A percentile compares a stretch with the other conserved stretches of the same genome.
Evolutionary conservation across 768 basidiomycete genomes (phyloP).

Genomic region (Russula brevipes): DNA sequence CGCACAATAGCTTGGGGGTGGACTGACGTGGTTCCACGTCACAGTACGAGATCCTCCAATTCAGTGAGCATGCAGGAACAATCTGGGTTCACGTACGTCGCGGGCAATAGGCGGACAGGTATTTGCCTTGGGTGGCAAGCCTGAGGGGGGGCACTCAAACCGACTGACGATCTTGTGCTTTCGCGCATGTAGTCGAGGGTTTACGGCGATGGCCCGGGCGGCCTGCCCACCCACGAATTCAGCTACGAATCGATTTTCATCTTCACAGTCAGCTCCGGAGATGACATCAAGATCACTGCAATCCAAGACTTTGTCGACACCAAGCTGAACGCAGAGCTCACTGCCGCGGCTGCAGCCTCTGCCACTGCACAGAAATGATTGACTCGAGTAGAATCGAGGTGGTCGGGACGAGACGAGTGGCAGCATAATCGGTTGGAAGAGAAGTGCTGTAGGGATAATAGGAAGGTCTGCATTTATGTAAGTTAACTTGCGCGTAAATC

Average conservation of each 20-base stretch:
- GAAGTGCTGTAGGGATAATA: too few relatives aligned
- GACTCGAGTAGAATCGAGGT: background rate
- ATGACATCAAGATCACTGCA: conserved; percentile 8
- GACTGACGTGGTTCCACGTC: background rate
- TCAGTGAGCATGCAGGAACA: background rate
- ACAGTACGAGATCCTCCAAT: conserved; percentile 15
- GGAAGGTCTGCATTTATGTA: too few relatives aligned
- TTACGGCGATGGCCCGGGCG: background rate
- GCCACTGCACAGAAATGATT: background rate
- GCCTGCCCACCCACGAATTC: background rate
- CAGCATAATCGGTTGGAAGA: too few relatives aligned
- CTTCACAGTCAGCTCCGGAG: conserved; percentile 11
- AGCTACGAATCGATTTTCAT: conserved; percentile 8
- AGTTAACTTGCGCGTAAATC: too few relatives aligned
- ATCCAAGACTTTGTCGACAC: conserved; percentile 16
- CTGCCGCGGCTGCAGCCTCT: conserved; percentile 30
- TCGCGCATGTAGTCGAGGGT: conserved; percentile 1
- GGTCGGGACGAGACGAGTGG: background rate
- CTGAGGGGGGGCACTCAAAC: background rate
- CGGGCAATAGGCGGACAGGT: background rate
- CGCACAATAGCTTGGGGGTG: too few relatives aligned
- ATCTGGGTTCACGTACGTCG: conserved; percentile 20
- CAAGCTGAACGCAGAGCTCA: background rate
- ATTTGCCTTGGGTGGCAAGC: background rate
- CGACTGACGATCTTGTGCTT: background rate